Evolutionary conservation across 176 grass and related monocot genomes (phyloP).

Genomic region (Olyra latifolia): DNA sequence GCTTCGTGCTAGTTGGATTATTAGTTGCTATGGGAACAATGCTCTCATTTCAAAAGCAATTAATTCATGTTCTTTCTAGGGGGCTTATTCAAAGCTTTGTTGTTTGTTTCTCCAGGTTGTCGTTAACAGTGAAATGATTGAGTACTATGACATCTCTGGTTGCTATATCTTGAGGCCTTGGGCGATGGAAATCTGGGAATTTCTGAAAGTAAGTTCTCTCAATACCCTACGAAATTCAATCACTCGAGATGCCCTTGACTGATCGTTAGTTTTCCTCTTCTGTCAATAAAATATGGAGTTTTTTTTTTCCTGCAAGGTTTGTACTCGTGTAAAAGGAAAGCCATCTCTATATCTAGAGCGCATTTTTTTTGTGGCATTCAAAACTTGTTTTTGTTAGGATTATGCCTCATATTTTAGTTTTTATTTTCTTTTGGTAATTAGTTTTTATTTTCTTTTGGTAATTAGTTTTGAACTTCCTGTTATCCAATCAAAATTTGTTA

Average conservation of each 20-base stretch:
- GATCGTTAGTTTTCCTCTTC: neutral
- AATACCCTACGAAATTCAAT: neutral
- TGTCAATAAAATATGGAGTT: neutral
- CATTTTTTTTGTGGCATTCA: neutral
- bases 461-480: neutral
- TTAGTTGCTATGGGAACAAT: neutral
- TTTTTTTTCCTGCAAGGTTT: neutral
- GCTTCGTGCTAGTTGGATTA: neutral
- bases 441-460: neutral
- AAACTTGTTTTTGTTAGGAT: neutral
- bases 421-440: neutral
- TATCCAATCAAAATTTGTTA: neutral
- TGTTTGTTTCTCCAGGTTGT: conserved; percentile 60
- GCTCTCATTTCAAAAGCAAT: neutral
- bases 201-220: conserved; percentile 58
- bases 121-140: conserved; percentile 93
- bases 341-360: neutral
- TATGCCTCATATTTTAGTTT: neutral
- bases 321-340: neutral
- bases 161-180: conserved; percentile 94
- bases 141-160: conserved; percentile 97
- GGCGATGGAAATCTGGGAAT: conserved; percentile 88
- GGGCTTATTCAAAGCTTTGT: neutral
- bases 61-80: neutral
- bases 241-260: neutral